Base-by-base conservation (phyloP, 805 yeast species). In the Kuraishia capsulata region DNA sequence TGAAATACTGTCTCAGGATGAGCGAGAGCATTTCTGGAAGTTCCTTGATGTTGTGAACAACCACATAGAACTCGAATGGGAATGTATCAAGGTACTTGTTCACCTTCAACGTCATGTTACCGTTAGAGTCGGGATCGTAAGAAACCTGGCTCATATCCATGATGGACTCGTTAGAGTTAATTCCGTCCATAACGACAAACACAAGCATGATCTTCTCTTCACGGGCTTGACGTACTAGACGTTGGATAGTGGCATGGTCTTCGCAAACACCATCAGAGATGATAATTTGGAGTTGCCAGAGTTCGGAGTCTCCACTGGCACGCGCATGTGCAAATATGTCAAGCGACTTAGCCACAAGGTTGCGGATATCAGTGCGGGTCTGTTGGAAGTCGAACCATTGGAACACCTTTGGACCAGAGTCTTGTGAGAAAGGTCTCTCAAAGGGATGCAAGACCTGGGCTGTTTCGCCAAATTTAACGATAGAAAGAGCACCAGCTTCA, bases 191-290 rank as follows among this genome's bases (percentile, higher is more conserved):
- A 24, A 92, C 75, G 19, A 92, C 95, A 64, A 92, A 92, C 30
- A 92, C 97, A 43, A 92, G 67, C 96, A 94, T 88, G 43, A 92
- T 81, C 52, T 80, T 81, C 48, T 86, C 85, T 50, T 92, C 97
- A 49, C 95, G 72, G 2, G 97, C 97, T 46, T 76, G 76, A 50
- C 98, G 79, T 3, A 90, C 97, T 48, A 92, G 69, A 45, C 90
- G 70, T 46, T 83, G 78, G 36, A 92, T 67, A 0, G 82, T 76
- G 23, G 72, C 88, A 57, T 92, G 98, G 57, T 89, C 94, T 59
- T 92, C 99, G 55, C 97, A 88, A 35, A 92, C 86, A 61, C 99
- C 99, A 64, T 92, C 99, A 2, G 96, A 87, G 24, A 92, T 71
- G 42, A 92, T 82, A 40, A 92, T 87, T 57, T 94, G 87, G 46